Conservation (phyloP, 2,329 filamentous ascomycete species). For the Verticillium alfalfae region DNA sequence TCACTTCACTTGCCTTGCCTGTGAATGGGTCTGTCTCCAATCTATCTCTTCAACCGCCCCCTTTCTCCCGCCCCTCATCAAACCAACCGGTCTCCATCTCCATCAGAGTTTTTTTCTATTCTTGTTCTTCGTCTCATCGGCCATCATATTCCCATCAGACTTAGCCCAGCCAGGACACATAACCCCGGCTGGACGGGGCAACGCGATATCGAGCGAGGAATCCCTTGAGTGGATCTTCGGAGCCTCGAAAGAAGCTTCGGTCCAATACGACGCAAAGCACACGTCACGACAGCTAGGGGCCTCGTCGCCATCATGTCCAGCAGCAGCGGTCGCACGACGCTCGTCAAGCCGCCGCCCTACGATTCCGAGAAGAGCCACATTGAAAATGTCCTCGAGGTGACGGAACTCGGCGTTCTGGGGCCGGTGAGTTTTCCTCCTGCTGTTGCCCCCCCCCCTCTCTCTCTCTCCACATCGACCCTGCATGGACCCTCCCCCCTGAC, state of each 20-base stretch:
- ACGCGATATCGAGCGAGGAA: too few relatives aligned
- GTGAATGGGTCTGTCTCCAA: neutral
- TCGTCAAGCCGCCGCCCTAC: conserved; percentile 69
- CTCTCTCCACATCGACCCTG: neutral
- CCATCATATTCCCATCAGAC: too few relatives aligned
- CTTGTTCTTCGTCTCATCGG: too few relatives aligned
- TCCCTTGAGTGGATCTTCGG: too few relatives aligned
- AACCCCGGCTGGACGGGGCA: too few relatives aligned
- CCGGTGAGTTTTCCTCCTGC: conserved; percentile 46
- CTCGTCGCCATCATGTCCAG: conserved; percentile 16
- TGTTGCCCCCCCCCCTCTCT: neutral
- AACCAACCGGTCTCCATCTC: too few relatives aligned
- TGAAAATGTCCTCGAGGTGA: conserved; percentile 85
- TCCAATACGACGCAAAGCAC: neutral
- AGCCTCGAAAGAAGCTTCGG: too few relatives aligned
- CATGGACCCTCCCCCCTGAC: neutral
- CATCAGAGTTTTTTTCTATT: too few relatives aligned
- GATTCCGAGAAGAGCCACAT: conserved; percentile 72
- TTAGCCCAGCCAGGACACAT: too few relatives aligned
- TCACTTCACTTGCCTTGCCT: too few relatives aligned
- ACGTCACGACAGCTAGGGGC: neutral
- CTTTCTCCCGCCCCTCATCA: too few relatives aligned
- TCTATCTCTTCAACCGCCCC: too few relatives aligned
- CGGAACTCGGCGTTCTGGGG: conserved; percentile 68
- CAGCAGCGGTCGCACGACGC: conserved; percentile 35